These are phyloP conservation scores for Cucumis melo DNA, from an alignment of 306 rosid genomes.

Conservation along the genomic window DNA sequence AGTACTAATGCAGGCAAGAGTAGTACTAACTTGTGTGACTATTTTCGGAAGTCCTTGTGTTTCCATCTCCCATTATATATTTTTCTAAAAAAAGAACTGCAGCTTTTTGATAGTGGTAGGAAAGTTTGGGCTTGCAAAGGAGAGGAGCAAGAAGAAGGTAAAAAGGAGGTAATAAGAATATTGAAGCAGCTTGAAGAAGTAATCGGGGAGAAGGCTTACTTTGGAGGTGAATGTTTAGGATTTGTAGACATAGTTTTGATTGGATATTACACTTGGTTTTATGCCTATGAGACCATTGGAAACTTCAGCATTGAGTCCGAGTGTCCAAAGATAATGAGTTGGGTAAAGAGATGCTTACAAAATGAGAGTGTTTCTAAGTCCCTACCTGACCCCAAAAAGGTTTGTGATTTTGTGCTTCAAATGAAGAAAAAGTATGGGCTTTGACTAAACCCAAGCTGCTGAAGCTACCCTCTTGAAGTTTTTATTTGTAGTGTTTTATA, in stretches of 20 bases:
- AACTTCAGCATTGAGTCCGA: background rate
- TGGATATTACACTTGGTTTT: background rate
- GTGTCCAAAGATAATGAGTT: background rate
- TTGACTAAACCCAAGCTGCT: background rate
- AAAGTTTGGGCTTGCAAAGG: conserved; percentile 5
- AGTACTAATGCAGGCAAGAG: too few species aligned
- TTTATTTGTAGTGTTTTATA: background rate
- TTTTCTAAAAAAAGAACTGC: background rate
- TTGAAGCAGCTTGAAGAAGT: conserved; percentile 11
- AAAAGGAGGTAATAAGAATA: background rate
- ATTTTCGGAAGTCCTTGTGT: too few species aligned
- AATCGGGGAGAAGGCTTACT: conserved; percentile 18
- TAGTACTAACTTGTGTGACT: too few species aligned
- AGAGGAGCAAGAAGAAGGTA: conserved; percentile 6
- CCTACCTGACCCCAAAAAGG: background rate
- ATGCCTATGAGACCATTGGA: background rate
- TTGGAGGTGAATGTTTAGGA: conserved; percentile 20
- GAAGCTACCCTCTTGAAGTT: background rate
- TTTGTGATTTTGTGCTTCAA: background rate
- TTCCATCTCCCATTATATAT: background rate
- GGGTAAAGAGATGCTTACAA: background rate
- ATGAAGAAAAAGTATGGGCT: background rate
- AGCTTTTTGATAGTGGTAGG: conserved; percentile 7
- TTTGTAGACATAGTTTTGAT: background rate
- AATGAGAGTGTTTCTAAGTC: background rate